Base-by-base conservation (phyloP, 495 filamentous ascomycete species). In the Elasticomyces elasticus region DNA sequence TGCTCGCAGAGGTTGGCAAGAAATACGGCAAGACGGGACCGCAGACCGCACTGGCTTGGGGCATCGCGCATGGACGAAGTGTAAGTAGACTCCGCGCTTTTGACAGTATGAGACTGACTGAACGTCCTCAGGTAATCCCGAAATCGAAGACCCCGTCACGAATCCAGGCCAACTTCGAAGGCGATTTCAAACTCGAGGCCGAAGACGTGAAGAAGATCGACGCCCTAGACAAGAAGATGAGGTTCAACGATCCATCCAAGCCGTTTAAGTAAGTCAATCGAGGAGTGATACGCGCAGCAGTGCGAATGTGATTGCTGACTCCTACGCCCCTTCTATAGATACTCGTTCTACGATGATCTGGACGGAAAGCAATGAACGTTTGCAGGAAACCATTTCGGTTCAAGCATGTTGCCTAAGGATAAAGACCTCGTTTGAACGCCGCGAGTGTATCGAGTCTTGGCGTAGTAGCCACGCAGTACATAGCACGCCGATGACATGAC, bases 21-120 rank as follows among this genome's bases (percentile, higher is more conserved):
- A 79, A 78, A 57, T 76, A 86, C 57, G 68, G 71, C 49, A 85
- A 83, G 64, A 77, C 64, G 1, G 73, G 77, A 0, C 77, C 82
- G 9, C 80, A 86, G 64, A 73, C 80, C 24, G 75, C 80, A 17
- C 72, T 87, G 22, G 80, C 78, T 0, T 82, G 79, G 84, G 84
- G 80, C n/a, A 74, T 87, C 26, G 66, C 75, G n/a, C 67, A 77
- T 25, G 83, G 79, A 10, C 77, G 78, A 26, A 71, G 70, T 5
- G 54, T 55, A 28, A 49, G 52, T n/a, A n/a, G n/a, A n/a, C n/a
- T n/a, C n/a, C n/a, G n/a, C n/a, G n/a, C n/a, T n/a, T n/a, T n/a
- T n/a, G n/a, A n/a, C 27, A 11, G 22, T 38, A 31, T 31, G 10
- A 28, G 13, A 5, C 6, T 1, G 19, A n/a, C 5, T 9, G 24